Evolutionary conservation across 228 moss, liverwort and hornwort genomes (phyloP), one percentile per base, ranked within the genome.

Genomic region (Sphagnum magellanicum): DNA sequence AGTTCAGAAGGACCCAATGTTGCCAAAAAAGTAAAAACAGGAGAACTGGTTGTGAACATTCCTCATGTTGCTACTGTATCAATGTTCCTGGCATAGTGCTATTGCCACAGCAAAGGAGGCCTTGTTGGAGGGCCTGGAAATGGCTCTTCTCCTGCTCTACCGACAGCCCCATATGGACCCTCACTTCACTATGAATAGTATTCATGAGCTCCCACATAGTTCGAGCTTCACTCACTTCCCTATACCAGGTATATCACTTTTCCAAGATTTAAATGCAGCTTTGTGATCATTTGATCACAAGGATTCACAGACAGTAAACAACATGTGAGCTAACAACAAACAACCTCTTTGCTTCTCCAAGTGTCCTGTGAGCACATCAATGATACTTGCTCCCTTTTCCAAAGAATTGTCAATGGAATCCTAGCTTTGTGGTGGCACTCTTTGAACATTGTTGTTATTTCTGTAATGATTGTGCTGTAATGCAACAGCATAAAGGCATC

Each of bases 51-150:
- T 8, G 90, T 75, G 53, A 92, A 88, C 90, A 92, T 90, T 52
- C 92, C 92, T 0, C 88, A 90, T 1, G 90, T 90, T 5, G 92
- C 90, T 10, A 92, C 92, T 5, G 92, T 90, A 16, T 90, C 90
- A 46, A 92, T 88, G 90, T 92, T 50, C 92, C 92, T 66, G 92
- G 92, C 90, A 88, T 88, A 10, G 88, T 90, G 79, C 90, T 90
- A 59, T 92, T 90, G 66, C 92, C 92, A 78, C 92, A 92, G 59
- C 87, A 83, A 48, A 90, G 68, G 14, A 92, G 72, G 47, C 90
- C 90, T 83, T 66, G 81, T 85, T 3, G 83, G 74, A 70, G 92
- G 77, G 32, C 92, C 90, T 5, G 92, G 90, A 67, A 83, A 90
- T 4, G 85, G 70, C 16, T 77, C 80, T 75, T 76, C 86, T 32